phyloP scores from a whole-genome alignment of 1,139 yeast species.

The Scheffersomyces titani region DNA sequence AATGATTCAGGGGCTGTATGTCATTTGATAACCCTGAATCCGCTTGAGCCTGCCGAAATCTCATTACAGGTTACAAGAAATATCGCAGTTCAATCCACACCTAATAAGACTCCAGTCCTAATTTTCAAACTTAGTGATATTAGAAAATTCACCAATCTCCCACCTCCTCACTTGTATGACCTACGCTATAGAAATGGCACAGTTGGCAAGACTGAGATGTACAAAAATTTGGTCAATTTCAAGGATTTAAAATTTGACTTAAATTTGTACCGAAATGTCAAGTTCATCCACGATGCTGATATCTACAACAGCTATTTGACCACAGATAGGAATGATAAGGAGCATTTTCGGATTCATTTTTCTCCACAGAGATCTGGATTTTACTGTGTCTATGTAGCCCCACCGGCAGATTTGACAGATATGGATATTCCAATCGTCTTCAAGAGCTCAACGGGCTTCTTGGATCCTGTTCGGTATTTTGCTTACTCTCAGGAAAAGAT shows the following conservation, averaged over 20 bases:
- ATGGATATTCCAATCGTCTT: constrained; percentile 22
- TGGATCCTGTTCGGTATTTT: constrained; percentile 20
- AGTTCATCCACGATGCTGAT: constrained; percentile 4
- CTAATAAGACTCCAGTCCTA: constrained; percentile 24
- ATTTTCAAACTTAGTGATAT: constrained; percentile 29
- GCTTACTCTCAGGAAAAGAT: constrained; percentile 21
- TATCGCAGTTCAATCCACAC: too few relatives aligned
- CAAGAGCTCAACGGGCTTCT: constrained; percentile 30
- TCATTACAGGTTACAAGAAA: too few relatives aligned
- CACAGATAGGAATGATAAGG: constrained; percentile 6
- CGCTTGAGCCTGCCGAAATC: not conserved
- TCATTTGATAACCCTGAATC: not conserved
- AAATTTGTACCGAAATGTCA: constrained; percentile 2
- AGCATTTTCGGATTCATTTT: constrained; percentile 11
- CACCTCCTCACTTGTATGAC: constrained; percentile 17
- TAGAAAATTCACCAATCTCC: constrained; percentile 22
- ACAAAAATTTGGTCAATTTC: constrained; percentile 13
- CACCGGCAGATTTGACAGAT: constrained; percentile 14
- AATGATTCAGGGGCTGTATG: not conserved
- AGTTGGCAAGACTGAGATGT: constrained; percentile 10
- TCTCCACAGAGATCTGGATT: constrained; percentile 27
- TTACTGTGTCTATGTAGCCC: constrained; percentile 37
- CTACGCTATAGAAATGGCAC: constrained; percentile 8
- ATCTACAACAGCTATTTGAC: constrained; percentile 10
- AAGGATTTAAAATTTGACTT: constrained; percentile 5